Evolutionary conservation across 1,284 basidiomycete species (phyloP).

Genomic region (Ceratobasidium theobromae): DNA sequence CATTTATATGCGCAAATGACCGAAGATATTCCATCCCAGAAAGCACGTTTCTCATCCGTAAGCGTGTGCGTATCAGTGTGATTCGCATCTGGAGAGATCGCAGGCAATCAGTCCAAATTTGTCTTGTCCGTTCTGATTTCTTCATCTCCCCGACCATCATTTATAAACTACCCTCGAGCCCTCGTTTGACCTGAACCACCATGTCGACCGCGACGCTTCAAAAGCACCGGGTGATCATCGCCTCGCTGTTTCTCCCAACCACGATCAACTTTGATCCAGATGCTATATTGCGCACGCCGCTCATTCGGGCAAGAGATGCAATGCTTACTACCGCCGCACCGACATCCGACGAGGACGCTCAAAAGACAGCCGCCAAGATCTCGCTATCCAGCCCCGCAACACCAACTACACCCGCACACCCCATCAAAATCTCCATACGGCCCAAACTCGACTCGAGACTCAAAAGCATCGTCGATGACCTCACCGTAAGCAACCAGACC

Average conservation of each 20-base stretch:
- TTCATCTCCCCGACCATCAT: neutral
- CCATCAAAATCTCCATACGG: neutral
- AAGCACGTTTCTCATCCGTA: no score
- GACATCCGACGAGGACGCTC: conserved; percentile 5
- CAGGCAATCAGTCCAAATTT: conserved; percentile 25
- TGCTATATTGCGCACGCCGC: conserved; percentile 8
- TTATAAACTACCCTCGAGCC: conserved; percentile 12
- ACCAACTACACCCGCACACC: neutral
- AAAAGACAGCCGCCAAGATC: neutral
- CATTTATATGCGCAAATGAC: neutral
- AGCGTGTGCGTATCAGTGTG: no score
- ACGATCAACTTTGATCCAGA: conserved; percentile 49
- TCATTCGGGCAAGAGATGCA: conserved; percentile 6
- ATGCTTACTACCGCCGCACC: conserved; percentile 15
- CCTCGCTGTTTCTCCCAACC: conserved; percentile 74
- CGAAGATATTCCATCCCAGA: conserved; percentile 24
- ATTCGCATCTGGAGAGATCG: conserved; percentile 17
- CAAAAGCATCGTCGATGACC: conserved; percentile 74
- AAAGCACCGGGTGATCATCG: conserved; percentile 70
- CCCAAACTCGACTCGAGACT: conserved; percentile 39
- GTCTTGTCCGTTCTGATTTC: conserved; percentile 3
- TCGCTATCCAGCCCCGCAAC: conserved; percentile 10
- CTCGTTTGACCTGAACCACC: neutral
- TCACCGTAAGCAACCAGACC: conserved; percentile 53
- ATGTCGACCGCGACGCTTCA: conserved; percentile 33